Percentiles rank a stretch among this genome's conserved stretches.
These are phyloP conservation scores for Venturia asperata DNA, from an alignment of 2,329 filamentous ascomycete species.

Conservation along the genomic window DNA sequence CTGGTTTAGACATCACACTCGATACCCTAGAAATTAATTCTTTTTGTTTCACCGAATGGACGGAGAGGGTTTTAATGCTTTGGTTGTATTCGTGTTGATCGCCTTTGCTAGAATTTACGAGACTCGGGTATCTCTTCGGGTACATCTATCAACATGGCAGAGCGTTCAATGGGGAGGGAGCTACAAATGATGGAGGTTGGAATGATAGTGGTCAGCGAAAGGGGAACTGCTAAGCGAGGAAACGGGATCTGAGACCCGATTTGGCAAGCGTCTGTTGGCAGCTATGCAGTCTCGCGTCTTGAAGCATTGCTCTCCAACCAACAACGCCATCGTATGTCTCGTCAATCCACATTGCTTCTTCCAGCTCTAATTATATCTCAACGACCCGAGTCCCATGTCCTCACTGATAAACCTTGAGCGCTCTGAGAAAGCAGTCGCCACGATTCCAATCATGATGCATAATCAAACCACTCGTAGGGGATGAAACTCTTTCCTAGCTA, in stretches of 20 bases:
- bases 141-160: no score
- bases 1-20: background rate
- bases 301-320: background rate
- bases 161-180: no score
- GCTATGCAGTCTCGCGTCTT: background rate
- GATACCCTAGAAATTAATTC: slow-evolving; percentile 7
- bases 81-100: no score
- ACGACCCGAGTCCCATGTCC: background rate
- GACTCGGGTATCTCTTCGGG: no score
- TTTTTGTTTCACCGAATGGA: background rate
- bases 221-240: background rate
- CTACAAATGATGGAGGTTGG: no score
- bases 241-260: background rate
- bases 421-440: background rate
- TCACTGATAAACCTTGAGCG: background rate
- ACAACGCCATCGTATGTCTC: background rate
- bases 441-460: background rate
- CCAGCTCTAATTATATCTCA: background rate
- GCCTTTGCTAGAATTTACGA: no score
- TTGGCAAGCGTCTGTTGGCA: background rate
- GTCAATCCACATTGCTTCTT: background rate
- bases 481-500: background rate
- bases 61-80: no score
- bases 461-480: background rate
- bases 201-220: background rate